These are phyloP conservation scores for Cutaneotrichosporon arboriforme DNA, from an alignment of 1,284 basidiomycete genomes.

Conservation along the genomic window DNA sequence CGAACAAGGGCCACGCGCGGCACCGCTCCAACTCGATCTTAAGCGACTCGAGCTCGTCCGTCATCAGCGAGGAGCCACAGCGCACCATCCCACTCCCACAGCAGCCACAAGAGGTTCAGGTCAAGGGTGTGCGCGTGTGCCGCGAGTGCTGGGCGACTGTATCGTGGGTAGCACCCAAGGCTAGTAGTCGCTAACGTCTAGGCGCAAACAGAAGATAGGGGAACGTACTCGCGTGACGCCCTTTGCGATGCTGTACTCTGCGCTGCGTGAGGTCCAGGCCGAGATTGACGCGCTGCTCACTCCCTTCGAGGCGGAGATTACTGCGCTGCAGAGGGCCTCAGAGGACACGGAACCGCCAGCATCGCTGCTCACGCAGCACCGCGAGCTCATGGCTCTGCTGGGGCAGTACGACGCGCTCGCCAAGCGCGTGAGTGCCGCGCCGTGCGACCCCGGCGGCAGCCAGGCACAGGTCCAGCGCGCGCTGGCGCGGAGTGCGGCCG, in stretches of 20 bases:
- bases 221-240: slow-evolving; percentile 61
- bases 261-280: slow-evolving; percentile 68
- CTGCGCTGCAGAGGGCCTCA: slow-evolving; percentile 50
- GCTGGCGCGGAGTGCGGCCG: slow-evolving; percentile 67
- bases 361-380: slow-evolving; percentile 66
- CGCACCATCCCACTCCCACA: slow-evolving; percentile 29
- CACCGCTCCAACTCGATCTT: not conserved
- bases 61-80: slow-evolving; percentile 16
- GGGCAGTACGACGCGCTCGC: slow-evolving; percentile 81
- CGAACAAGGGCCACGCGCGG: not conserved
- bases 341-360: slow-evolving; percentile 2
- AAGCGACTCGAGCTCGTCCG: not conserved
- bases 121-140: slow-evolving; percentile 80
- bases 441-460: slow-evolving; percentile 61
- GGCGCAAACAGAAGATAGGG: slow-evolving; percentile 71
- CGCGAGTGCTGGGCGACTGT: slow-evolving; percentile 71
- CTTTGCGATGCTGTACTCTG: slow-evolving; percentile 65
- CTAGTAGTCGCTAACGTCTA: slow-evolving; percentile 46
- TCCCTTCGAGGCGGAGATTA: slow-evolving; percentile 63
- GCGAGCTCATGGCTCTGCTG: slow-evolving; percentile 74
- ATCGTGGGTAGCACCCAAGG: slow-evolving; percentile 46
- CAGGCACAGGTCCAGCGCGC: slow-evolving; percentile 80
- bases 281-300: slow-evolving; percentile 66
- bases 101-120: slow-evolving; percentile 61
- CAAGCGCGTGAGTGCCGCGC: slow-evolving; percentile 72